These are phyloP conservation scores for Mycena maculata DNA, from an alignment of 768 basidiomycete genomes.

Conservation along the genomic window DNA sequence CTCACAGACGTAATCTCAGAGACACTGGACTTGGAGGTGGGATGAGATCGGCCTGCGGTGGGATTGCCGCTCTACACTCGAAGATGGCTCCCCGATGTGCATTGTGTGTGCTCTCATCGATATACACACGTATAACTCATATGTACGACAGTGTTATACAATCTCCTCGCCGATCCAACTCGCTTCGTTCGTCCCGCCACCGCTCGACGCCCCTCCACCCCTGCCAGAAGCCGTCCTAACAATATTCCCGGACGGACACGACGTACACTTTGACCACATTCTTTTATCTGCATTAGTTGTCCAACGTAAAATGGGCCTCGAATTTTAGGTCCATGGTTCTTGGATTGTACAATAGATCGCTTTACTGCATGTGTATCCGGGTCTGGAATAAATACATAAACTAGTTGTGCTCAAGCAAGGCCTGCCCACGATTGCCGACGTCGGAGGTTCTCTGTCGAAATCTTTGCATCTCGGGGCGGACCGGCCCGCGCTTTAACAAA, in stretches of 20 bases:
- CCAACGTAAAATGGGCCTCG: constrained; percentile 50
- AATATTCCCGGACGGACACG: constrained; percentile 58
- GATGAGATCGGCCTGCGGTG: constrained; percentile 52
- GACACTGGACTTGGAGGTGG: constrained; percentile 56
- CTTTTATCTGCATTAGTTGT: constrained; percentile 57
- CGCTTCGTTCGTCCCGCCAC: constrained; percentile 60
- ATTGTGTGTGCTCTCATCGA: constrained; percentile 44
- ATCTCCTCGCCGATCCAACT: constrained; percentile 46
- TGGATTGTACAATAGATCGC: neutral
- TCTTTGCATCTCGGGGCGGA: no score
- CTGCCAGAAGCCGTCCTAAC: constrained; percentile 59
- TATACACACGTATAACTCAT: constrained; percentile 7
- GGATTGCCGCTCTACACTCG: constrained; percentile 58
- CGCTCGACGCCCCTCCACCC: constrained; percentile 58
- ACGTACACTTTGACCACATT: constrained; percentile 58
- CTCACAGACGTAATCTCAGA: constrained; percentile 35
- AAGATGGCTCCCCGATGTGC: constrained; percentile 61
- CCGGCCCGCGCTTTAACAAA: no score
- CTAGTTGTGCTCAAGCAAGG: no score
- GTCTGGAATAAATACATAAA: no score
- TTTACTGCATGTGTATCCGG: no score
- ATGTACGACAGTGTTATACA: constrained; percentile 45
- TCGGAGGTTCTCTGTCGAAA: no score
- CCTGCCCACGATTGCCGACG: no score
- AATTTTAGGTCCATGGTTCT: constrained; percentile 18